Evolutionary conservation across 2,329 filamentous ascomycete genomes (phyloP).

Genomic region (Orbilia blumenaviensis): DNA sequence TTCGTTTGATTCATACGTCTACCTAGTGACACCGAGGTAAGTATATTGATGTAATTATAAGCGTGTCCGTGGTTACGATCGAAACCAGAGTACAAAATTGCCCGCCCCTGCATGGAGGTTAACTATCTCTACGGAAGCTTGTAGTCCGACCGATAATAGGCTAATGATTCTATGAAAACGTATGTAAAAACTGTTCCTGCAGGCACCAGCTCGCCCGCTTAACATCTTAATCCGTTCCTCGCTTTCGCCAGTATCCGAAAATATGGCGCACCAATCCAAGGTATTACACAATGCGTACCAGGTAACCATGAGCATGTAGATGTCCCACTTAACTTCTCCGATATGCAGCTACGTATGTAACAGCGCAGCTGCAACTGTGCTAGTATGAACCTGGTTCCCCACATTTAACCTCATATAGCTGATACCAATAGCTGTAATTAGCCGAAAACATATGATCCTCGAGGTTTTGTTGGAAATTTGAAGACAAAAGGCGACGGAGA

Average conservation of each 20-base stretch:
- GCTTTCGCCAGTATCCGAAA: conserved; percentile 45
- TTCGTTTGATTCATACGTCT: too few relatives aligned
- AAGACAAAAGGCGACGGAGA: conserved; percentile 31
- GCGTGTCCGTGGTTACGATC: not conserved
- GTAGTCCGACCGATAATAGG: conserved; percentile 50
- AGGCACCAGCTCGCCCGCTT: conserved; percentile 2
- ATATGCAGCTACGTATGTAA: not conserved
- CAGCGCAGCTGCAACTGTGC: not conserved
- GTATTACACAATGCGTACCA: conserved; percentile 16
- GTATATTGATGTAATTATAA: not conserved
- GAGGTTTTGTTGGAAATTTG: not conserved
- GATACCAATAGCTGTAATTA: conserved; percentile 17
- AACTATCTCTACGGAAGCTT: conserved; percentile 44
- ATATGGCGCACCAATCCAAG: conserved; percentile 43
- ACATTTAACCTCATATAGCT: not conserved
- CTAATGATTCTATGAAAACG: conserved; percentile 25
- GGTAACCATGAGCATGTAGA: not conserved
- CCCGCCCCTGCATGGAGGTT: conserved; percentile 21
- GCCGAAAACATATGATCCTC: conserved; percentile 35
- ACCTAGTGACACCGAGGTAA: too few relatives aligned
- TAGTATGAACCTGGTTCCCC: not conserved
- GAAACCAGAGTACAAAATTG: not conserved
- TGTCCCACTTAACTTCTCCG: conserved; percentile 1
- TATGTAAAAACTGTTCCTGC: conserved; percentile 38
- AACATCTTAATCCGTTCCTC: not conserved